Evolutionary conservation across 2,329 filamentous ascomycete genomes (phyloP), one percentile per base, ranked within the genome.

Genomic region (Phialemoniopsis sp.): DNA sequence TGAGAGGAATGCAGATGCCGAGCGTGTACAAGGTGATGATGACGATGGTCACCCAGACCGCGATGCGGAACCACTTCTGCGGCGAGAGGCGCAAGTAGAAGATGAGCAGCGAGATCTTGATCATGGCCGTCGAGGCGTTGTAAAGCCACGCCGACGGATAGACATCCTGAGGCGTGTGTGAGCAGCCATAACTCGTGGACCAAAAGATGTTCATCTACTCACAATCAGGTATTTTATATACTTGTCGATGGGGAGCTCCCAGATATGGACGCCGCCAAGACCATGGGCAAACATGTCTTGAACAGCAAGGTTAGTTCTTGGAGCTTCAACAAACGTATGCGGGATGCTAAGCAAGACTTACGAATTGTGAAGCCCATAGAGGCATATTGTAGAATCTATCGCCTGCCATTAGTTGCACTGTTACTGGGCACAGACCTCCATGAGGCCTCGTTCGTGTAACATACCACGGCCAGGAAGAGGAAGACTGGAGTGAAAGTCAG

Each of bases 31-130:
- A 48, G 6, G 44, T 41, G 15, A 63, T 52, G 12, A 65, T 38
- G 1, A 47, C 42, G 2, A 62, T 55, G 1, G 53, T 52, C 1
- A 44, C 37, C 48, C 57, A 64, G 7, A 58, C 51, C 0, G 52
- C 48, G 4, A 48, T 37, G 8, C 57, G 58, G 38, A 64, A 64
- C 48, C 55, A 54, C 16, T 32, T 48, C 14, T 58, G 58, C 0
- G 63, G 62, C 2, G 60, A 62, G 2, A 68, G 47, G 8, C 55
- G 55, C 12, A 59, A 49, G 38, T 66, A 67, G 31, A 68, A 63
- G 6, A 62, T 49, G 4, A 67, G 54, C 4, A 68, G 57, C 1
- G 63, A 56, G 4, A 66, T 17, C 34, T 67, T 68, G 12, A 26
- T 26, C 21, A 26, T 26, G 6, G 21, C 21, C 21, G 21, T 26